These are phyloP conservation scores for Phytophthora aleatoria DNA, from an alignment of 352 stramenopile genomes.

Conservation along the genomic window DNA sequence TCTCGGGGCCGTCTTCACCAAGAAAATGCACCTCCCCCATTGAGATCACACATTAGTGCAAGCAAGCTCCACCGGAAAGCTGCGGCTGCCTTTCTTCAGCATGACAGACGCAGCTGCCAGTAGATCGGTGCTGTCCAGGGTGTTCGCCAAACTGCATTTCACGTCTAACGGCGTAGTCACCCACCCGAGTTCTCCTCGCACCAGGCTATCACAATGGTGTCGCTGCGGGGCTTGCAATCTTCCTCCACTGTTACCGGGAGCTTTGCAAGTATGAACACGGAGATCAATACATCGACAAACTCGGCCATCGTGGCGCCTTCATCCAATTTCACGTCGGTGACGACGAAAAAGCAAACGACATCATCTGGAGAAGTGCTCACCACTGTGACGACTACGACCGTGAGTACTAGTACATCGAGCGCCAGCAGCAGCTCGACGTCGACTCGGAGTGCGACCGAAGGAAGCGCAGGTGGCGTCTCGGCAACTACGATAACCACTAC, in stretches of 20 bases:
- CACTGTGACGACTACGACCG: conserved; percentile 27
- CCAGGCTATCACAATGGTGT: conserved; percentile 25
- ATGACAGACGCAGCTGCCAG: conserved; percentile 20
- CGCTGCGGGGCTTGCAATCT: conserved; percentile 29
- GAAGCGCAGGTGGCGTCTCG: conserved; percentile 10
- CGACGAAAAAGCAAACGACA: conserved; percentile 25
- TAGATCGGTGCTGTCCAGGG: conserved; percentile 5
- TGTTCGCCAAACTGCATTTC: conserved; percentile 39
- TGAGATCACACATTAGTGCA: conserved; percentile 11
- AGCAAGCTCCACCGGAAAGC: conserved; percentile 17
- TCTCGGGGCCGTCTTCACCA: conserved; percentile 13
- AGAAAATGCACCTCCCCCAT: conserved; percentile 36
- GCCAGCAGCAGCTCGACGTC: conserved; percentile 6
- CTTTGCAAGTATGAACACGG: conserved; percentile 1
- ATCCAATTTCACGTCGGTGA: conserved; percentile 21
- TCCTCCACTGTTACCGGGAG: neutral
- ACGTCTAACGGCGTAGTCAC: conserved; percentile 51
- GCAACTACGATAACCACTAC: conserved; percentile 24
- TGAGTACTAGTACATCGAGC: conserved; percentile 17
- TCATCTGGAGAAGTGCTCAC: conserved; percentile 22
- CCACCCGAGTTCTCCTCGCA: conserved; percentile 16
- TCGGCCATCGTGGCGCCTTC: neutral
- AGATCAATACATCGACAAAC: conserved; percentile 1
- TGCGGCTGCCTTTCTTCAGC: conserved; percentile 25
- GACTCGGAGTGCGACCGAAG: conserved; percentile 5